phyloP scores from a whole-genome alignment of 2,329 filamentous ascomycete genomes.

The Neofusicoccum umdonicola region DNA sequence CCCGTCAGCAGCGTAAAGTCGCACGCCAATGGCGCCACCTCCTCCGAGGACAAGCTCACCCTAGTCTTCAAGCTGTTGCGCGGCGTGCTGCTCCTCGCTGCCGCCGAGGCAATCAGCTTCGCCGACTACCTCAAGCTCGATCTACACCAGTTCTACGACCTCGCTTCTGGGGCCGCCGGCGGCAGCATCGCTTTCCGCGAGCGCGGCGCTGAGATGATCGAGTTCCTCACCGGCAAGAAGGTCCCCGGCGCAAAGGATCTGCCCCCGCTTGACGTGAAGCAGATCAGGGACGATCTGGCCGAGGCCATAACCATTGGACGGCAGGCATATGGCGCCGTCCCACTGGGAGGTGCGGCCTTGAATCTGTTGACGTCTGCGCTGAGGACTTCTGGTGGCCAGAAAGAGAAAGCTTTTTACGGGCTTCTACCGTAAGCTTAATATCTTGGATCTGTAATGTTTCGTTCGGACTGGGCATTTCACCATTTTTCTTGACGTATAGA shows the following conservation, averaged over 20 bases:
- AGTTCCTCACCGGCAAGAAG: constrained; percentile 30
- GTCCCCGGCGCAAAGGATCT: constrained; percentile 18
- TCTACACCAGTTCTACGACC: constrained; percentile 34
- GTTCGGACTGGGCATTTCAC: not conserved
- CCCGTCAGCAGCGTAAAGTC: constrained; percentile 36
- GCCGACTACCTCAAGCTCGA: constrained; percentile 38
- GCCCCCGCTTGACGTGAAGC: constrained; percentile 22
- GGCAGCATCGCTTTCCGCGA: constrained; percentile 36
- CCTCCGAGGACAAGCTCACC: constrained; percentile 27
- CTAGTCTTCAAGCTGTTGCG: constrained; percentile 35
- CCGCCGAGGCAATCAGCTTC: constrained; percentile 37
- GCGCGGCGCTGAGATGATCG: constrained; percentile 32
- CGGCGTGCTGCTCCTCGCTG: constrained; percentile 36
- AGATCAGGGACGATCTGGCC: constrained; percentile 27
- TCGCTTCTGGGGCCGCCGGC: constrained; percentile 37
- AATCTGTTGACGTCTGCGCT: constrained; percentile 24
- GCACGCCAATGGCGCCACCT: constrained; percentile 27
- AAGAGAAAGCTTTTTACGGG: constrained; percentile 2
- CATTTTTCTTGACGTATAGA: constrained; percentile 2
- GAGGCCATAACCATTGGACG: constrained; percentile 33
- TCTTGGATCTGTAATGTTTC: not conserved
- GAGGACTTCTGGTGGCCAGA: not conserved
- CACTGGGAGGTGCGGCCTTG: constrained; percentile 33
- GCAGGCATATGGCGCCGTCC: constrained; percentile 34
- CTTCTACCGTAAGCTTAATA: not conserved